Evolutionary conservation across 129 eudicot species (phyloP).

Genomic region (Calendula officinalis): DNA sequence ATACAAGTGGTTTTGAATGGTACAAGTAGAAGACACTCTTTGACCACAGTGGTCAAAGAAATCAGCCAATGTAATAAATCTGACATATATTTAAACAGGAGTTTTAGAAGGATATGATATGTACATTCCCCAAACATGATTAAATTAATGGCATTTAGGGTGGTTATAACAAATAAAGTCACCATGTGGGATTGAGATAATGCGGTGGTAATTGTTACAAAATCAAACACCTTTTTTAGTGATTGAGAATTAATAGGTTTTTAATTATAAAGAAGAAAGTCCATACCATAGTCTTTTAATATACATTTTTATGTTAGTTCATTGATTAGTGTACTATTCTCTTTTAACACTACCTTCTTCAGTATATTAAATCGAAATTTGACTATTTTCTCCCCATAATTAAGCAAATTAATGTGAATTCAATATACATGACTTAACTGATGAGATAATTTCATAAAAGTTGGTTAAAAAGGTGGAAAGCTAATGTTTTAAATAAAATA

Average conservation of each 20-base stretch:
- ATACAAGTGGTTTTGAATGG: slow-evolving; percentile 16
- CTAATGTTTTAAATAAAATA: neutral
- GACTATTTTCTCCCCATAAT: neutral
- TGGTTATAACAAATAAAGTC: slow-evolving; percentile 17
- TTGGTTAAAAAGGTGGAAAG: neutral
- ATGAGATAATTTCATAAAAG: too few relatives aligned
- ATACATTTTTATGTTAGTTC: neutral
- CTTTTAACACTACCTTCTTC: neutral
- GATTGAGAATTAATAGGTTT: slow-evolving; percentile 7
- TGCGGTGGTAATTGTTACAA: slow-evolving; percentile 15
- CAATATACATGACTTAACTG: neutral
- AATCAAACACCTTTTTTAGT: neutral
- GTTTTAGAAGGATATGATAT: slow-evolving; percentile 18
- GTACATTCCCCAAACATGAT: slow-evolving; percentile 29
- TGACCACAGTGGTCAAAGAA: slow-evolving; percentile 38
- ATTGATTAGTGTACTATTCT: neutral
- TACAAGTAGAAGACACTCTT: slow-evolving; percentile 16
- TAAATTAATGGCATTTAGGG: slow-evolving; percentile 17
- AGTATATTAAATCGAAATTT: neutral
- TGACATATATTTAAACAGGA: slow-evolving; percentile 17
- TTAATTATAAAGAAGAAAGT: neutral
- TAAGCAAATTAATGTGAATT: neutral
- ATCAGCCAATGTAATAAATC: slow-evolving; percentile 16
- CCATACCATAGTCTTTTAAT: neutral
- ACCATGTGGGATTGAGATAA: slow-evolving; percentile 22